phyloP scores from a whole-genome alignment of 2,329 filamentous ascomycete genomes.

The Penicillium thymicola region DNA sequence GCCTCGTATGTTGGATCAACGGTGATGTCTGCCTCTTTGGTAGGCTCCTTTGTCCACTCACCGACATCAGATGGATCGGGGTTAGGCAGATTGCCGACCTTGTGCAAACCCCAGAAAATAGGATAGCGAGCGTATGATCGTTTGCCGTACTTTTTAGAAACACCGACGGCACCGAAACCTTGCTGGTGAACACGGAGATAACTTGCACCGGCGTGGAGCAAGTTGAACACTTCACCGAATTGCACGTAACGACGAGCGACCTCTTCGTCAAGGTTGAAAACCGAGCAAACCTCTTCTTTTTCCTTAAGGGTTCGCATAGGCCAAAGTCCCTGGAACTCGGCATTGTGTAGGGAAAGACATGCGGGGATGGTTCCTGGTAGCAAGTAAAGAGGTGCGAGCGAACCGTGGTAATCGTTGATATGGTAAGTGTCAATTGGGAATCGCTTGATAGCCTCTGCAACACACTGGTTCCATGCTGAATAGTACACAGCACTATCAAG shows the following conservation, averaged over 20 bases:
- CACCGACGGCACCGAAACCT: constrained; percentile 66
- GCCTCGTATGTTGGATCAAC: constrained; percentile 57
- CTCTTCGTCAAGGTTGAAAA: constrained; percentile 61
- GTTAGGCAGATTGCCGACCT: constrained; percentile 62
- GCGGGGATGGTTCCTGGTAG: constrained; percentile 60
- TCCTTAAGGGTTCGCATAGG: constrained; percentile 62
- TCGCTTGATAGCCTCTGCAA: constrained; percentile 60
- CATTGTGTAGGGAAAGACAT: constrained; percentile 66
- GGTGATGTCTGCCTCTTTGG: constrained; percentile 47
- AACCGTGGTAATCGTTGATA: constrained; percentile 65
- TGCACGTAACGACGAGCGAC: constrained; percentile 61
- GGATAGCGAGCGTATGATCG: constrained; percentile 65
- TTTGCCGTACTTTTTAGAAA: constrained; percentile 67
- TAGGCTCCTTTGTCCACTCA: constrained; percentile 56
- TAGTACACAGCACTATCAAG: constrained; percentile 66
- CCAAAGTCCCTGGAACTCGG: constrained; percentile 68
- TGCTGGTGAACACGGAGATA: constrained; percentile 65
- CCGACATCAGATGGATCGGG: constrained; percentile 64
- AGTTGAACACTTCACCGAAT: constrained; percentile 67
- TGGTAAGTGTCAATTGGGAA: constrained; percentile 64
- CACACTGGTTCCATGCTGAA: constrained; percentile 68
- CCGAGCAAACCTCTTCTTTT: constrained; percentile 60
- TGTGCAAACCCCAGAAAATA: constrained; percentile 65
- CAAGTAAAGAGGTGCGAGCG: constrained; percentile 62
- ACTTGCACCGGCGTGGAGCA: constrained; percentile 64